A percentile compares a stretch with the other conserved stretches of the same genome.
phyloP scores from a whole-genome alignment of 108 stramenopile species.

The Cyclotella atomus region DNA sequence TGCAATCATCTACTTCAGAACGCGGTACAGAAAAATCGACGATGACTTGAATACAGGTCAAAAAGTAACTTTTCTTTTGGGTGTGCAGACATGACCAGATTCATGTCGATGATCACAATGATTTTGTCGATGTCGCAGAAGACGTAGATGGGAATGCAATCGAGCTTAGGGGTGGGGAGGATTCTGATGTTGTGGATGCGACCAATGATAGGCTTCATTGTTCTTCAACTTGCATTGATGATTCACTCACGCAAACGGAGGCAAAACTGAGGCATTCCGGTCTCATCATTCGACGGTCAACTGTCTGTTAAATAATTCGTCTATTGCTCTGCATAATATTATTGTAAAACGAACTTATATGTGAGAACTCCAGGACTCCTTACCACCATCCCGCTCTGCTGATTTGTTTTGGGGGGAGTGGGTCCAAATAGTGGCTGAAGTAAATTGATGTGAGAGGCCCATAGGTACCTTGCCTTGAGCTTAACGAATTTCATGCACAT shows the following conservation, averaged over 20 bases:
- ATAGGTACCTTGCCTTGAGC: neutral
- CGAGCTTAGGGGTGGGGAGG: neutral
- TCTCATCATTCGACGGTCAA: too few species aligned
- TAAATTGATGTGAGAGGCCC: too few species aligned
- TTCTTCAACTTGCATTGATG: neutral
- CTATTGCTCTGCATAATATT: too few species aligned
- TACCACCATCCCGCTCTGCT: too few species aligned
- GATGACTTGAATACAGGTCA: neutral
- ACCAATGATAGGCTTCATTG: neutral
- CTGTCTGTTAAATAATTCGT: too few species aligned
- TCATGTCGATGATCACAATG: neutral
- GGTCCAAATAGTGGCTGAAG: too few species aligned
- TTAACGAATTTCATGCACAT: neutral
- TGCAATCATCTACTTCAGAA: constrained; percentile 34
- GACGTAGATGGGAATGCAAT: neutral
- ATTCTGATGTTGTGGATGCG: neutral
- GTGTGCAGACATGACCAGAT: neutral
- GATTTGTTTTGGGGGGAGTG: too few species aligned
- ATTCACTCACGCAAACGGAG: neutral
- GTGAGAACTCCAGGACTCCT: too few species aligned
- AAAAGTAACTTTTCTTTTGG: constrained; percentile 27
- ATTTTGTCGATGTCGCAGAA: neutral
- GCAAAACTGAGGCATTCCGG: too few species aligned
- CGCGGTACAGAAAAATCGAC: constrained; percentile 5
- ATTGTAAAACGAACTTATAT: too few species aligned